These are phyloP conservation scores for Zygoascus bituminiphila DNA, from an alignment of 805 yeast genomes.

Conservation along the genomic window DNA sequence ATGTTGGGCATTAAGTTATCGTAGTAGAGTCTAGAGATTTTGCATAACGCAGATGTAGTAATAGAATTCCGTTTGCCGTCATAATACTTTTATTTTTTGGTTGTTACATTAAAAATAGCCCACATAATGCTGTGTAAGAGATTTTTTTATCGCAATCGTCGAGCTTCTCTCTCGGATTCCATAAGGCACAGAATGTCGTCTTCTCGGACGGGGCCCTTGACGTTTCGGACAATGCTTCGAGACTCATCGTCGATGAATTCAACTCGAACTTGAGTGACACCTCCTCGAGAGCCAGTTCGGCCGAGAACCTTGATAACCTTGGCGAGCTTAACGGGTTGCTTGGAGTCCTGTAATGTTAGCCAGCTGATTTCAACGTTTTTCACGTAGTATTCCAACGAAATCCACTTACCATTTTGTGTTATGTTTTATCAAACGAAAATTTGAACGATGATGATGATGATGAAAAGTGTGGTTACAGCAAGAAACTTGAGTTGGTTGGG, in stretches of 20 bases:
- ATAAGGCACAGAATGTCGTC: constrained; percentile 97
- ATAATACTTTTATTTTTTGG: background rate
- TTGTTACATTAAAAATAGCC: background rate
- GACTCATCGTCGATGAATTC: constrained; percentile 92
- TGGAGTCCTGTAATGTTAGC: constrained; percentile 29
- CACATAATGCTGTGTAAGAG: background rate
- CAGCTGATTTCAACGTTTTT: background rate
- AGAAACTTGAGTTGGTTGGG: constrained; percentile 8
- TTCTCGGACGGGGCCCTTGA: constrained; percentile 96
- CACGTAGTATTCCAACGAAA: background rate
- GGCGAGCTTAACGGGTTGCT: constrained; percentile 92
- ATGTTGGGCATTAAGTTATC: too few species aligned
- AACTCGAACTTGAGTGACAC: constrained; percentile 97
- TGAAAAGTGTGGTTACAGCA: background rate
- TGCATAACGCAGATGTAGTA: background rate
- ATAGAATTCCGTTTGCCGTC: background rate
- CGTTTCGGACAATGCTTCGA: constrained; percentile 96
- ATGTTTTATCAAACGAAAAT: background rate
- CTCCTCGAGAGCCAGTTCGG: constrained; percentile 99
- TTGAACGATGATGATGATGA: constrained; percentile 2
- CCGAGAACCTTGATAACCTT: constrained; percentile 99
- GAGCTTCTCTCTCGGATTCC: constrained; percentile 99
- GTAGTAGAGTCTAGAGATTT: too few species aligned
- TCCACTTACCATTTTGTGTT: constrained; percentile 2
- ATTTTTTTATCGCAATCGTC: constrained; percentile 36